Evolutionary conservation across 805 yeast genomes (phyloP).

Genomic region (Grigorovia jiainica): DNA sequence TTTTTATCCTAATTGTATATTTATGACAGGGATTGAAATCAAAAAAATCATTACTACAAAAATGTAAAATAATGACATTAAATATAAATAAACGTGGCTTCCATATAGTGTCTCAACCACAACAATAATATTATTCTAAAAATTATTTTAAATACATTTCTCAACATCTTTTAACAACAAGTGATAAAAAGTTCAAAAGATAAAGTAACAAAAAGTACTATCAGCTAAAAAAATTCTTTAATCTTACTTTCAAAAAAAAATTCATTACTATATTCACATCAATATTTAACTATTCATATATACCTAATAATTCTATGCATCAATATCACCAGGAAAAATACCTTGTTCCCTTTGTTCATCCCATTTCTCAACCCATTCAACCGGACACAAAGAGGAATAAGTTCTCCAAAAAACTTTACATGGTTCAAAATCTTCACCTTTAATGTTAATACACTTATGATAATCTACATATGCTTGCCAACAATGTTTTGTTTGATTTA

Average conservation of each 20-base stretch:
- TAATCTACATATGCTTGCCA: constrained; percentile 97
- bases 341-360: constrained; percentile 71
- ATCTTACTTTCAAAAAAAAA: not conserved
- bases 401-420: constrained; percentile 92
- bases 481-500: constrained; percentile 97
- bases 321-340: constrained; percentile 42
- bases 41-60: no score
- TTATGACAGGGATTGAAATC: no score
- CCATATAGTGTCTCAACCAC: no score
- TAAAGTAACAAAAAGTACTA: not conserved
- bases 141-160: no score
- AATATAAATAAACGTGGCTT: no score
- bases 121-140: no score
- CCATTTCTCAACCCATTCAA: constrained; percentile 81
- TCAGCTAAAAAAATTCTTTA: no score
- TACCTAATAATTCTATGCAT: no score
- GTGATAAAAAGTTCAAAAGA: not conserved
- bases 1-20: no score
- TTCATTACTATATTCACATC: not conserved
- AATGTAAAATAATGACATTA: no score
- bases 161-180: not conserved
- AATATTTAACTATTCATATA: no score
- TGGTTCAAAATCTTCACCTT: constrained; percentile 98
- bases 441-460: constrained; percentile 91
- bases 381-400: constrained; percentile 77